Conservation (phyloP, 345 rosid species). For the Citrus mangshanensis region DNA sequence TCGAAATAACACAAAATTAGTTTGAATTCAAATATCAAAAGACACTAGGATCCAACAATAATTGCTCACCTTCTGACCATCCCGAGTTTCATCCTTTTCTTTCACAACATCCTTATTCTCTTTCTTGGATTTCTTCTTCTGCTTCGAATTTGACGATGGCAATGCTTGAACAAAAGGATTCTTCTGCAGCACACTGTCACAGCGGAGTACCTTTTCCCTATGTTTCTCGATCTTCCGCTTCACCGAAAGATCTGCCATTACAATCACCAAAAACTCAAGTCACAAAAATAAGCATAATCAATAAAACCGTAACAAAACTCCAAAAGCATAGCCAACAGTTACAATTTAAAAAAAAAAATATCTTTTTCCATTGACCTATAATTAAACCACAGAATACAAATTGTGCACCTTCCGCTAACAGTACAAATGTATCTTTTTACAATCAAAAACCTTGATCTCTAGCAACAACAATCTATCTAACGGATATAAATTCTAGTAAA, state of each 20-base stretch:
- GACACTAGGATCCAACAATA: background rate
- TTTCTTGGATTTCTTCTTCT: constrained; percentile 36
- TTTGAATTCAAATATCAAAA: background rate
- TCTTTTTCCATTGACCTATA: background rate
- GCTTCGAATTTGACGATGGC: constrained; percentile 60
- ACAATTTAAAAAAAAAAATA: background rate
- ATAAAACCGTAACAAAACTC: background rate
- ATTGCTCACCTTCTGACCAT: constrained; percentile 38
- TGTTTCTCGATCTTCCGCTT: constrained; percentile 79
- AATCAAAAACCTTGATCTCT: no score
- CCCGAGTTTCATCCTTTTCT: constrained; percentile 25
- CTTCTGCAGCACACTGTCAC: constrained; percentile 63
- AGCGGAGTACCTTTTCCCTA: constrained; percentile 62
- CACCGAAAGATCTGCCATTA: constrained; percentile 58
- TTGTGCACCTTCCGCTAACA: background rate
- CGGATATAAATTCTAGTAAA: no score
- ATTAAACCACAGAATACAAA: background rate
- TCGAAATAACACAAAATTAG: constrained; percentile 14
- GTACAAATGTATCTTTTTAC: background rate
- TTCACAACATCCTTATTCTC: constrained; percentile 20
- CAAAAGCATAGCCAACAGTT: background rate
- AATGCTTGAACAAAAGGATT: constrained; percentile 73
- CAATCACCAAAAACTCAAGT: background rate
- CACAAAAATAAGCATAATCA: no score
- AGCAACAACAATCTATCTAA: background rate